A percentile compares a stretch with the other conserved stretches of the same genome.
These are phyloP conservation scores for Xylaria castorea DNA, from an alignment of 495 filamentous ascomycete species.

Conservation along the genomic window DNA sequence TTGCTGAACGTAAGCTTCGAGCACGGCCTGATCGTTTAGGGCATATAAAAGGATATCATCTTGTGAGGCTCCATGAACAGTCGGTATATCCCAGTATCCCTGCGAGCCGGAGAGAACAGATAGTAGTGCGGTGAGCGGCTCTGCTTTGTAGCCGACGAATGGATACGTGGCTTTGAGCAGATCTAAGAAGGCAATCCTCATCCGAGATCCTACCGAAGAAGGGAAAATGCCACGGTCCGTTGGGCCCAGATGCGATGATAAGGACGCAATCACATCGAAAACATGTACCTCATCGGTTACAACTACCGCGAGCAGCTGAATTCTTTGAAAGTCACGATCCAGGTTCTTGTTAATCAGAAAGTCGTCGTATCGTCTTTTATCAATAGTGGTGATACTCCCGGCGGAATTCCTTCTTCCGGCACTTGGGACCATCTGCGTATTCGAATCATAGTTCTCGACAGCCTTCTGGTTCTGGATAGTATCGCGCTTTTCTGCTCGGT, in stretches of 20 bases:
- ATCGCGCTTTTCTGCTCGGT: constrained; percentile 65
- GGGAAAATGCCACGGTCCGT: constrained; percentile 54
- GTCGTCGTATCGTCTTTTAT: constrained; percentile 54
- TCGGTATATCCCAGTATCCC: constrained; percentile 60
- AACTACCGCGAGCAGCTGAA: constrained; percentile 52
- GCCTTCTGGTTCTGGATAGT: constrained; percentile 68
- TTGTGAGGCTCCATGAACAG: constrained; percentile 46
- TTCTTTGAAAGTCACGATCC: constrained; percentile 46
- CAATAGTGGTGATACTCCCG: constrained; percentile 57
- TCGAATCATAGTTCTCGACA: constrained; percentile 58
- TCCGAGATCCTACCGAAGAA: constrained; percentile 53
- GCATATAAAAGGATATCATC: constrained; percentile 58
- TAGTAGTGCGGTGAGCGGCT: constrained; percentile 66
- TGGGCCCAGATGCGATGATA: constrained; percentile 58
- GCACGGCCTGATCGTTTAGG: constrained; percentile 60
- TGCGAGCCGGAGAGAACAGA: constrained; percentile 64
- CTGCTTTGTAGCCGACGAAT: constrained; percentile 69
- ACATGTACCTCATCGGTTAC: constrained; percentile 62
- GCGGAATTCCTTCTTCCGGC: constrained; percentile 55
- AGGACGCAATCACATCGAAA: constrained; percentile 66
- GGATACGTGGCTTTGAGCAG: constrained; percentile 64
- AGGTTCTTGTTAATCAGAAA: constrained; percentile 52
- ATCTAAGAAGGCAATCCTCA: constrained; percentile 68
- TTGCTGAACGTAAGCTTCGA: constrained; percentile 62
- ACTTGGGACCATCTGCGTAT: constrained; percentile 43